Evolutionary conservation across 345 rosid species (phyloP).

Genomic region (Populus davidiana): DNA sequence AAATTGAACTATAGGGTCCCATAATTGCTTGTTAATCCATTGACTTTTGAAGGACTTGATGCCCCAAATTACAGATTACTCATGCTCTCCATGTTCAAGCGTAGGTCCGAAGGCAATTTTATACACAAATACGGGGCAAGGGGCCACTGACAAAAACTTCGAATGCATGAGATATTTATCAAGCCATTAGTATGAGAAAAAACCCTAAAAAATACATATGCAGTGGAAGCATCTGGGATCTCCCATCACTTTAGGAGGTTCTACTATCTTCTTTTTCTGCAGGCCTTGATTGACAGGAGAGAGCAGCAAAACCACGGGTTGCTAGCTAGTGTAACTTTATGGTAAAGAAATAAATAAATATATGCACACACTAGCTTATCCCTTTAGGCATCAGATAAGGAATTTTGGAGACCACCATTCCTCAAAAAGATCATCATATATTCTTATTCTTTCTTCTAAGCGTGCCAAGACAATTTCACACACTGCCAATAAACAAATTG

Average conservation of each 20-base stretch:
- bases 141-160: not conserved
- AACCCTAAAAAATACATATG: not conserved
- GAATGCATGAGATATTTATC: not conserved
- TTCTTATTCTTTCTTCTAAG: slow-evolving; percentile 34
- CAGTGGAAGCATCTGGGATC: slow-evolving; percentile 12
- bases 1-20: not conserved
- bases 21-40: not conserved
- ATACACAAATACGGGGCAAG: not conserved
- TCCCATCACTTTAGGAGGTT: slow-evolving; percentile 18
- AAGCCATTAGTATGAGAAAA: not conserved
- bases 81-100: not conserved
- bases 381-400: slow-evolving; percentile 14
- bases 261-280: slow-evolving; percentile 2
- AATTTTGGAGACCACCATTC: slow-evolving; percentile 17
- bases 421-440: slow-evolving; percentile 7
- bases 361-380: slow-evolving; percentile 8
- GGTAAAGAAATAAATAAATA: not conserved
- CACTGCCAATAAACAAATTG: slow-evolving; percentile 1
- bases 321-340: slow-evolving; percentile 5
- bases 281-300: slow-evolving; percentile 9
- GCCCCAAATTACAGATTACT: not conserved
- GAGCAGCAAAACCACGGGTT: slow-evolving; percentile 8
- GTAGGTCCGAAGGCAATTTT: not conserved
- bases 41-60: not conserved
- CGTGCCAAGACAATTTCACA: slow-evolving; percentile 33